These are phyloP conservation scores for Ogataea trehaloabstinens DNA, from an alignment of 805 yeast species.

Conservation along the genomic window DNA sequence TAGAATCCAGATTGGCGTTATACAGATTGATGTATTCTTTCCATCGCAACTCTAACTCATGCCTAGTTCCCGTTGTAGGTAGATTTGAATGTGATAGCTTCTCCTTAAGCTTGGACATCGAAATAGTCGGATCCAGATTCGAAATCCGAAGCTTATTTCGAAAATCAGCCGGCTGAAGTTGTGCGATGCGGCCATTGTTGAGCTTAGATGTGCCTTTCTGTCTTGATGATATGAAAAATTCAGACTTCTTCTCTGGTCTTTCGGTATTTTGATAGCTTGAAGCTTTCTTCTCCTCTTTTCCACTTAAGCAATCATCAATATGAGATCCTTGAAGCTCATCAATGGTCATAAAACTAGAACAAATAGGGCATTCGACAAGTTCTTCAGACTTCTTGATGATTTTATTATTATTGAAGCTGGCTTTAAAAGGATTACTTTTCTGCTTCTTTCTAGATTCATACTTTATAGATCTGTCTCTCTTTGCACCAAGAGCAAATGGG, in stretches of 20 bases:
- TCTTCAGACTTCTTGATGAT: constrained; percentile 18
- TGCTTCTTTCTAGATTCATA: constrained; percentile 16
- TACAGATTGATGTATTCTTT: constrained; percentile 73
- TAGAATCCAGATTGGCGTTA: constrained; percentile 79
- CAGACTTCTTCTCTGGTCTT: constrained; percentile 13
- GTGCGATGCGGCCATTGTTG: constrained; percentile 8
- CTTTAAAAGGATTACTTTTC: neutral
- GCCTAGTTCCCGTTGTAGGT: constrained; percentile 60
- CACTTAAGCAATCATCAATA: constrained; percentile 55
- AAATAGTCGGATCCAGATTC: constrained; percentile 60
- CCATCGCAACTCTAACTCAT: constrained; percentile 65
- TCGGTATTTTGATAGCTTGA: neutral
- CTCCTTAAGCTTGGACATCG: constrained; percentile 58
- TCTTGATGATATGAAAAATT: constrained; percentile 7
- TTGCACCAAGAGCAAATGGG: constrained; percentile 4
- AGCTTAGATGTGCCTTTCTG: neutral
- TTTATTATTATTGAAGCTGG: neutral
- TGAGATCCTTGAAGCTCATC: constrained; percentile 56
- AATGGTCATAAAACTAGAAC: constrained; percentile 53
- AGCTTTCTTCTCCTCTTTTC: neutral
- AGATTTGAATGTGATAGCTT: constrained; percentile 54
- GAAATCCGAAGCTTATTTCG: constrained; percentile 41
- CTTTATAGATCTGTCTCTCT: constrained; percentile 7
- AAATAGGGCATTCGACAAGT: constrained; percentile 66
- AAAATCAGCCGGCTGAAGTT: constrained; percentile 23